Evolutionary conservation across 2,329 filamentous ascomycete genomes (phyloP).

Genomic region (Scedosporium minutisporum): DNA sequence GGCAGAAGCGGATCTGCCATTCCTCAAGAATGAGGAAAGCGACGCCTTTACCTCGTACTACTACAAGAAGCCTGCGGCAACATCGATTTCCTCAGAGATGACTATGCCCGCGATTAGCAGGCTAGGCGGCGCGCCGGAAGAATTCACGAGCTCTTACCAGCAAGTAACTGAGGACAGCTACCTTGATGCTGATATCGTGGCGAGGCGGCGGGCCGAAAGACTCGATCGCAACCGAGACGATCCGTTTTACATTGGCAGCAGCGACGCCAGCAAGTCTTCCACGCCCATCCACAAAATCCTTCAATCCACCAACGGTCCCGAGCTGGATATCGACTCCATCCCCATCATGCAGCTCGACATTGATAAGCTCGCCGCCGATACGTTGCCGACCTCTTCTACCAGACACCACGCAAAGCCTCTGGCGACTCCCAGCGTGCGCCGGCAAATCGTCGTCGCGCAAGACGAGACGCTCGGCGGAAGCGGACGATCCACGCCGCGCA

Average conservation of each 20-base stretch:
- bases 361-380: conserved; percentile 35
- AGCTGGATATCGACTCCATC: conserved; percentile 86
- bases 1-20: conserved; percentile 42
- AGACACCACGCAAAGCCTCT: conserved; percentile 8
- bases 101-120: conserved; percentile 43
- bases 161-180: conserved; percentile 54
- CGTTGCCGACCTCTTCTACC: conserved; percentile 15
- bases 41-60: conserved; percentile 62
- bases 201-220: conserved; percentile 65
- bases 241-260: conserved; percentile 76
- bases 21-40: conserved; percentile 41
- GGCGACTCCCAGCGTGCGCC: conserved; percentile 34
- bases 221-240: conserved; percentile 81
- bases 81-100: conserved; percentile 39
- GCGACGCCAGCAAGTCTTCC: conserved; percentile 46
- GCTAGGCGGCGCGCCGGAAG: conserved; percentile 40
- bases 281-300: conserved; percentile 74
- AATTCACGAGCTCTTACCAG: conserved; percentile 45
- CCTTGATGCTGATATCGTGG: conserved; percentile 63
- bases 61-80: conserved; percentile 42
- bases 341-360: conserved; percentile 83
- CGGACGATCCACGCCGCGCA: conserved; percentile 35
- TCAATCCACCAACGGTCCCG: conserved; percentile 61
- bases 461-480: conserved; percentile 62
- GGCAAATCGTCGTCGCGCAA: conserved; percentile 56